Evolutionary conservation across 2,329 filamentous ascomycete species (phyloP), one percentile per base, ranked within the genome.

Genomic region (Colletotrichum sp.): DNA sequence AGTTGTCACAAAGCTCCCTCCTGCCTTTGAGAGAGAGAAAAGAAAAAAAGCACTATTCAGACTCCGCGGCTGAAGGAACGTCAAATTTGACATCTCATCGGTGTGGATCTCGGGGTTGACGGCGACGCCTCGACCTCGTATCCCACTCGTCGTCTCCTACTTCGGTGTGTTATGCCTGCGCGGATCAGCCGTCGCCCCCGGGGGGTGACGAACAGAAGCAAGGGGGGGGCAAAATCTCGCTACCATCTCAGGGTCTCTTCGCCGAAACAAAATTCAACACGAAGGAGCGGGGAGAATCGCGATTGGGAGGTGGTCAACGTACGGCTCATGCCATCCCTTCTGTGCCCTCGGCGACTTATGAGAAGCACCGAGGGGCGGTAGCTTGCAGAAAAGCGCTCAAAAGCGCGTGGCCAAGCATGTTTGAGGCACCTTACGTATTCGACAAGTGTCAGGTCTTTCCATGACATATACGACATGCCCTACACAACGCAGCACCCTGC

Each of bases 141-240:
- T 59, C 44, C 64, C 30, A 69, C 70, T 73, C 44, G 70, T n/a
- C 32, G 44, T 63, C 73, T 65, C 39, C 44, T 59, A 34, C 70
- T 32, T 59, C 63, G 73, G 32, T 64, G 69, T 69, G 64, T 64
- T 24, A 69, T 72, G 44, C 69, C 64, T 73, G 73, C 57, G 73
- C 34, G 32, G 49, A 73, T 73, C 69, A 64, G 64, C 70, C 70
- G 39, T 57, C 69, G 39, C 10, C 30, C 30, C 44, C 55, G 34
- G n/a, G 64, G 57, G 6, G 57, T 30, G 21, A 34, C 64, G 57
- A 52, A 36, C 32, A 36, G n/a, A 28, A 26, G 32, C 36, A 21
- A 60, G 24, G 26, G 63, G 24, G 26, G 63, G 32, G 6, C n/a
- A n/a, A n/a, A n/a, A n/a, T n/a, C n/a, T n/a, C n/a, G n/a, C n/a